Evolutionary conservation across 805 yeast genomes (phyloP).

Genomic region (Wickerhamiella shivajii): DNA sequence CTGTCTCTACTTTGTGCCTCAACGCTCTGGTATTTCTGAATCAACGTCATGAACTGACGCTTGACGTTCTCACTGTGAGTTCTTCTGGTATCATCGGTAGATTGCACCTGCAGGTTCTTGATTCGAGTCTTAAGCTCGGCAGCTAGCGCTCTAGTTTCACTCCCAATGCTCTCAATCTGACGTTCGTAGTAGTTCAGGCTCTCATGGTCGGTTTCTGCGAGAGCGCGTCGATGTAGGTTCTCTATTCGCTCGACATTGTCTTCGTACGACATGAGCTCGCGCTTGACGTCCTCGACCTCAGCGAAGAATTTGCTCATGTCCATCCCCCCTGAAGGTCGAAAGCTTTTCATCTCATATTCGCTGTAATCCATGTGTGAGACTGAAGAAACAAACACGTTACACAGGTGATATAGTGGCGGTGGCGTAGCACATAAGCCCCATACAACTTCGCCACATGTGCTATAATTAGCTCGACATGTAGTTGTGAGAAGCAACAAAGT

Average conservation of each 20-base stretch:
- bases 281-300: slow-evolving; percentile 52
- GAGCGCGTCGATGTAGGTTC: slow-evolving; percentile 49
- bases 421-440: too few relatives aligned
- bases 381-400: too few relatives aligned
- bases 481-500: too few relatives aligned
- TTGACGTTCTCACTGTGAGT: slow-evolving; percentile 85
- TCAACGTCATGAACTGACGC: slow-evolving; percentile 67
- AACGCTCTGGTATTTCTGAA: slow-evolving; percentile 72
- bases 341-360: slow-evolving; percentile 5
- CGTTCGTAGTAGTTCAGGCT: slow-evolving; percentile 53
- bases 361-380: slow-evolving; percentile 8
- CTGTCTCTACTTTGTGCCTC: slow-evolving; percentile 78
- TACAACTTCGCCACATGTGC: too few relatives aligned
- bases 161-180: slow-evolving; percentile 60
- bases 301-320: slow-evolving; percentile 53
- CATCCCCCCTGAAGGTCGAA: slow-evolving; percentile 4
- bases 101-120: slow-evolving; percentile 51
- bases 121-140: slow-evolving; percentile 59
- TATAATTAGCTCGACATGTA: too few relatives aligned
- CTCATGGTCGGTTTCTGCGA: slow-evolving; percentile 59
- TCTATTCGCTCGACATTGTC: slow-evolving; percentile 55
- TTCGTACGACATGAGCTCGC: slow-evolving; percentile 54
- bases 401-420: too few relatives aligned
- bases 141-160: slow-evolving; percentile 71
- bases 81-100: slow-evolving; percentile 56